Base-by-base conservation (phyloP, 495 filamentous ascomycete species). In the Barbatosphaeria neglecta region DNA sequence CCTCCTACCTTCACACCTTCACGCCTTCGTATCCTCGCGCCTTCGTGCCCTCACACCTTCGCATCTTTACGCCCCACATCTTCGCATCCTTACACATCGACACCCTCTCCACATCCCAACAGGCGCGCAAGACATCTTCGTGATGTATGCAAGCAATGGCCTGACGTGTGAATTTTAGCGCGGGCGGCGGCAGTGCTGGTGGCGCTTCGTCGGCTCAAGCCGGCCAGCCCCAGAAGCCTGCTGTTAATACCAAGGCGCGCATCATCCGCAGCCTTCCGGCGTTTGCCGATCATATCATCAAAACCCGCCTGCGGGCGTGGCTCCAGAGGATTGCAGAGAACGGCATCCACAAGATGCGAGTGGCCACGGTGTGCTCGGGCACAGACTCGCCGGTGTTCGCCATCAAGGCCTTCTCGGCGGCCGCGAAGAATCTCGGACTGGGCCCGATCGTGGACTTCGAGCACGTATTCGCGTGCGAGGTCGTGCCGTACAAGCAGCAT, bases 351-450 rank as follows among this genome's bases (percentile, higher is more conserved):
- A 27, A 47, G 7, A 41, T 90, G 8, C 73, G 72, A 2, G 73
- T 90, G 19, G 86, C 73, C 1, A 94, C 87, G 0, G 76, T 89
- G 57, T 94, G 86, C 54, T 90, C 85, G 10, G 87, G 87, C 4
- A 92, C 87, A 0, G 87, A 94, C 51, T 80, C 77, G 22, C 87
- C 87, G 10, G 61, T 94, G 6, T 65, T 90, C 3, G 82, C 82
- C 0, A 55, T 90, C 35, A 64, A 76, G 33, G 65, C 80, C 52
- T 52, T 73, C 43, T 51, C 55, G 19, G 71, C 71, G 40, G 57
- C 61, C 60, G 46, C 59, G 18, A 51, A 57, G 47, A 42, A 44
- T 41, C 37, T 52, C 44, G 44, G 43, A 37, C 19, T 50, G 16
- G 46, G 47, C 5, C 22, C 46, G 15, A 38, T 51, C 9, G 60